Evolutionary conservation across 352 stramenopile species (phyloP).

Genomic region (Lagenidium sp.): DNA sequence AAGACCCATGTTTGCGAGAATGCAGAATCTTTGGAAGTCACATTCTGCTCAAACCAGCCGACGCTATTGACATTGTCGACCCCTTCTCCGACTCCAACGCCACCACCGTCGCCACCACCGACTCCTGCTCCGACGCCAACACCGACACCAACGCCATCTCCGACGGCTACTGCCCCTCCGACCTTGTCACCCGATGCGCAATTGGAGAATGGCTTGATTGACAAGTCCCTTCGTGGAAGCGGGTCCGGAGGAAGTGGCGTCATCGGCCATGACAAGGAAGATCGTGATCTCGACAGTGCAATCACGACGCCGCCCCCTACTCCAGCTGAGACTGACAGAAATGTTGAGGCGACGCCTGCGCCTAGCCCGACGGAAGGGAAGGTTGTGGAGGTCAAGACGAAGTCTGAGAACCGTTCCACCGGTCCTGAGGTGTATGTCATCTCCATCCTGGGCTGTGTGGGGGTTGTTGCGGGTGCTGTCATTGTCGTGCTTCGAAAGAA

Average conservation of each 20-base stretch:
- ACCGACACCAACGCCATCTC: constrained; percentile 21
- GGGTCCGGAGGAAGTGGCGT: not conserved
- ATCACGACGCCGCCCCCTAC: not conserved
- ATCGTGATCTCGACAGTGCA: too few relatives aligned
- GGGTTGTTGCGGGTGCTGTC: constrained; percentile 31
- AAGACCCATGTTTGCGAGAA: constrained; percentile 54
- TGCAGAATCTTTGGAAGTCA: too few relatives aligned
- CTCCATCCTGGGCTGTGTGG: constrained; percentile 19
- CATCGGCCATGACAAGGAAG: too few relatives aligned
- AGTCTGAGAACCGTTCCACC: constrained; percentile 1
- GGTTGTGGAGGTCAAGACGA: constrained; percentile 28
- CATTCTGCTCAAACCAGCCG: too few relatives aligned
- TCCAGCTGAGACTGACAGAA: not conserved
- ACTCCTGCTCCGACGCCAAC: constrained; percentile 22
- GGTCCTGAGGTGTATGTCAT: constrained; percentile 26
- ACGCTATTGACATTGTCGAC: too few relatives aligned
- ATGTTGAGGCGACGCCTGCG: constrained; percentile 8
- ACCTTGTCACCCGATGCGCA: constrained; percentile 10
- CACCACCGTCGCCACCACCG: constrained; percentile 18
- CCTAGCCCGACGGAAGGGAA: constrained; percentile 9
- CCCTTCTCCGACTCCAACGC: constrained; percentile 15
- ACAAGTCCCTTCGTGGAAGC: constrained; percentile 5
- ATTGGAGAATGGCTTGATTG: constrained; percentile 3
- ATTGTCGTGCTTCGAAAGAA: constrained; percentile 65
- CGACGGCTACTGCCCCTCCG: constrained; percentile 18